Percentiles rank a stretch among this genome's conserved stretches.
phyloP scores from a whole-genome alignment of 2,329 filamentous ascomycete genomes.

The Dactylellina sp. region DNA sequence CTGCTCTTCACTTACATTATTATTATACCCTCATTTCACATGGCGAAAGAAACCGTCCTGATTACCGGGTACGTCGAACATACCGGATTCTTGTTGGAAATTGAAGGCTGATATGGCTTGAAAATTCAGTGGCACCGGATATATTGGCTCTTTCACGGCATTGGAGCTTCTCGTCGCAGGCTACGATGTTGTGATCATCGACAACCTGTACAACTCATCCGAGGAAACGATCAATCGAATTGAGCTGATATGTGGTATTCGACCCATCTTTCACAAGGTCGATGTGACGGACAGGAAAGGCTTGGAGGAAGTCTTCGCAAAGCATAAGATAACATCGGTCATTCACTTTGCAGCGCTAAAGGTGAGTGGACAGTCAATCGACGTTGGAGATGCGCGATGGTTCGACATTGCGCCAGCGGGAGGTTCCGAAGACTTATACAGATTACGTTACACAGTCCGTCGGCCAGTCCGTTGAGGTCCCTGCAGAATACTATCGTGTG shows the following conservation, averaged over 20 bases:
- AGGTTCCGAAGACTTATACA: conserved; percentile 31
- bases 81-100: not conserved
- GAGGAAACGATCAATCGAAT: conserved; percentile 92
- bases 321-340: conserved; percentile 95
- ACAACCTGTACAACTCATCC: conserved; percentile 97
- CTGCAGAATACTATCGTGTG: conserved; percentile 96
- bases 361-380: conserved; percentile 69
- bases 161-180: conserved; percentile 91
- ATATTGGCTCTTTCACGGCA: conserved; percentile 97
- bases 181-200: conserved; percentile 96
- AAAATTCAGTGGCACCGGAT: conserved; percentile 85
- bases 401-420: no score
- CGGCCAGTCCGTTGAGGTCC: conserved; percentile 91
- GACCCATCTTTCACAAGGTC: conserved; percentile 83
- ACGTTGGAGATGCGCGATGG: no score
- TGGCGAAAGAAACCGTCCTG: conserved; percentile 77
- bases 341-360: conserved; percentile 99
- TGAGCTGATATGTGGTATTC: conserved; percentile 89
- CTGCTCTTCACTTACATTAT: conserved; percentile 31
- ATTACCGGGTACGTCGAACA: conserved; percentile 80
- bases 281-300: conserved; percentile 88
- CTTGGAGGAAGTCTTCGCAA: conserved; percentile 86
- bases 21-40: conserved; percentile 10
- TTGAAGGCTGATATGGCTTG: conserved; percentile 58
- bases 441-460: conserved; percentile 75